Conservation (phyloP, 2,329 filamentous ascomycete genomes). For the Cytospora leucostoma region DNA sequence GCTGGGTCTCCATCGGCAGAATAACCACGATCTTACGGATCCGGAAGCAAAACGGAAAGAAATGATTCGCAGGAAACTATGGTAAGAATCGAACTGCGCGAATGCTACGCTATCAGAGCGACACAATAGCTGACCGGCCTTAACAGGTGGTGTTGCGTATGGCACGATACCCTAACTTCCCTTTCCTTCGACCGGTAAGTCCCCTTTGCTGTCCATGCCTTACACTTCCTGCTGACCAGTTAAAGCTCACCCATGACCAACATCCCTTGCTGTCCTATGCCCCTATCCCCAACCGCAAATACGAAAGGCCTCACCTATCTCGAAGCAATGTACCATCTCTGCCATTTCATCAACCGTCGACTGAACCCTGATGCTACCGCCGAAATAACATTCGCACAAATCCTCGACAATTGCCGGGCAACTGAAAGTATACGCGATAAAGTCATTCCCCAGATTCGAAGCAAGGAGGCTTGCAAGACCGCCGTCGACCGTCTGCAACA, state of each 20-base stretch:
- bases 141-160: slow-evolving; percentile 60
- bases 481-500: slow-evolving; percentile 64
- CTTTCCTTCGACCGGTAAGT: slow-evolving; percentile 64
- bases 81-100: slow-evolving; percentile 41
- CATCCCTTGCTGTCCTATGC: slow-evolving; percentile 57
- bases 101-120: not conserved
- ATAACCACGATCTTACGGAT: slow-evolving; percentile 45
- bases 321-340: slow-evolving; percentile 66
- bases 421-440: slow-evolving; percentile 54
- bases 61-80: slow-evolving; percentile 56
- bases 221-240: slow-evolving; percentile 2
- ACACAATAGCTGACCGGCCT: slow-evolving; percentile 28
- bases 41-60: slow-evolving; percentile 54
- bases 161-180: slow-evolving; percentile 67
- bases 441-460: slow-evolving; percentile 54
- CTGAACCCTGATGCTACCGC: slow-evolving; percentile 57
- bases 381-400: slow-evolving; percentile 54
- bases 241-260: slow-evolving; percentile 63
- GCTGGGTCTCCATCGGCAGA: slow-evolving; percentile 59
- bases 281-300: slow-evolving; percentile 44
- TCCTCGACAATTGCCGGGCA: slow-evolving; percentile 58
- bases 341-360: slow-evolving; percentile 59
- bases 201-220: not conserved
- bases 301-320: slow-evolving; percentile 59
- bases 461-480: slow-evolving; percentile 64